phyloP scores from a whole-genome alignment of 1,284 basidiomycete species.

The Austropuccinia psidii region DNA sequence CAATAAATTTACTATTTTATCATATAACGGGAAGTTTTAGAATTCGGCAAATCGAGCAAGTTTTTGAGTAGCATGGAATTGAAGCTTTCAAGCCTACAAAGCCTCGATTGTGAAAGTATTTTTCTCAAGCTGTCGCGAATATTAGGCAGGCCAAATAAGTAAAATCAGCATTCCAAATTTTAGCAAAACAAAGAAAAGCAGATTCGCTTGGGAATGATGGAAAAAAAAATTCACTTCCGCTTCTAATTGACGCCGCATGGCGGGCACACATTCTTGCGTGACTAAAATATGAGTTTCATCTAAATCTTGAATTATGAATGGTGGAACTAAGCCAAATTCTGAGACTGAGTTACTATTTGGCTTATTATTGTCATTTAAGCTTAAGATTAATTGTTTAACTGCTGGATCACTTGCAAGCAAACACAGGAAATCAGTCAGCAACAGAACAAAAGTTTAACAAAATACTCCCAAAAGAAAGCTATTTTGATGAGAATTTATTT shows the following conservation, averaged over 20 bases:
- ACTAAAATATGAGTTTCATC: conserved; percentile 47
- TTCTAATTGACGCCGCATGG: conserved; percentile 42
- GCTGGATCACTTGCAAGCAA: conserved; percentile 43
- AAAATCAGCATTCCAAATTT: background rate
- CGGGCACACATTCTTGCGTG: conserved; percentile 42
- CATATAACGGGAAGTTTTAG: no score
- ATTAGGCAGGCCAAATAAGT: background rate
- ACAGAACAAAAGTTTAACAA: background rate
- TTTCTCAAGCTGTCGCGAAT: conserved; percentile 20
- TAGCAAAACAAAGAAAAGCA: background rate
- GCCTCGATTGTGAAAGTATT: conserved; percentile 33
- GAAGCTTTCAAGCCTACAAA: background rate
- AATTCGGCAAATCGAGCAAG: no score
- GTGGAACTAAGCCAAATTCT: conserved; percentile 17
- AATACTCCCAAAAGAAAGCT: background rate
- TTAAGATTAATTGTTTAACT: conserved; percentile 46
- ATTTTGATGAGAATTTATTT: background rate
- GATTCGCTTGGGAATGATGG: background rate
- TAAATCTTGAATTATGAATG: conserved; percentile 46
- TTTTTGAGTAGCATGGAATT: no score
- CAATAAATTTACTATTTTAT: no score
- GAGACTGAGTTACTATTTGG: conserved; percentile 36
- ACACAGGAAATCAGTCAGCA: background rate
- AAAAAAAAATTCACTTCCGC: conserved; percentile 41
- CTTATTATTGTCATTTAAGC: conserved; percentile 46